Base-by-base conservation (phyloP, 2,329 filamentous ascomycete genomes). In the Colletotrichum zoysiae region DNA sequence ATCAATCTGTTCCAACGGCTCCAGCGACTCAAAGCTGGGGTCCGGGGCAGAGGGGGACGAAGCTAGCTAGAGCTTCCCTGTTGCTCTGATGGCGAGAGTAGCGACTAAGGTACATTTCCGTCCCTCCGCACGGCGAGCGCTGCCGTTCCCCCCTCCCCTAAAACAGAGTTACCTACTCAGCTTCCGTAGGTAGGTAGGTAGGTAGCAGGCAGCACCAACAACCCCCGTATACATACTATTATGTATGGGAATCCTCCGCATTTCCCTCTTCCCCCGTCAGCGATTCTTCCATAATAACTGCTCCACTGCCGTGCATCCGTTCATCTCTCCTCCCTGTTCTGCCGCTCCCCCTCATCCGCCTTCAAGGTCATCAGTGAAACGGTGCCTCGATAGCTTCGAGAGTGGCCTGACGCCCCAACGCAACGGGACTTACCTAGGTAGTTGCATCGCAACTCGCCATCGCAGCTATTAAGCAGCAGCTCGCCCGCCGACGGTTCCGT, bases 221-320 rank as follows among this genome's bases (percentile, higher is more conserved):
- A 56, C 57, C 51, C 44, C 65, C 42, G 42, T 44, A 44, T 44
- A 30, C 30, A 44, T 44, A 30, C 30, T 30, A 30, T 30, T 30
- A 20, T 40, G 30, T 53, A 46, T 63, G 53, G 53, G 23, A 62
- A 55, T 69, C 69, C 69, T 71, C 65, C 68, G 68, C 64, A 71
- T 67, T 63, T 68, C 53, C 58, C 51, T 40, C 8, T 23, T 62
- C 57, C 58, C 38, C 20, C 33, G 20, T 59, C 63, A 16, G 16
- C n/a, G 68, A 11, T 53, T 64, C 60, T 67, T 53, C 65, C 72
- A 73, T 69, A 68, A 73, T 65, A 68, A 74, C 58, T 68, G 69
- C 72, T 69, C 72, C 72, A 74, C 70, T 65, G 65, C 69, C 65
- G 50, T 68, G 64, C 72, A 60, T 67, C 68, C 53, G 38, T 44